A percentile compares a stretch with the other conserved stretches of the same genome.
phyloP scores from a whole-genome alignment of 2,329 filamentous ascomycete genomes.

The Aspergillus japonicus region DNA sequence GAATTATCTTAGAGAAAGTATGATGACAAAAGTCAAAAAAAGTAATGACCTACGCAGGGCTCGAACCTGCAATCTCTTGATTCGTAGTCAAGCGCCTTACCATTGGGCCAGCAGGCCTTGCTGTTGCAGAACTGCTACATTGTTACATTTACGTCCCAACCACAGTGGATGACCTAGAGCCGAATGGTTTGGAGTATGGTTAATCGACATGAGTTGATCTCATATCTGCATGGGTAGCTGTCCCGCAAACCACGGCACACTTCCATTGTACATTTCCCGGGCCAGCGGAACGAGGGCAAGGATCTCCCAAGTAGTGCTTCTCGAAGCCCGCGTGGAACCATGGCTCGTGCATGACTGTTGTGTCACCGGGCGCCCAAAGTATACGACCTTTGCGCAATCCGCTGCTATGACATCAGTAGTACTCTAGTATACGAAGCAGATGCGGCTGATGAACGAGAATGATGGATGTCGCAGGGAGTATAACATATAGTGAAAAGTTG shows the following conservation, averaged over 20 bases:
- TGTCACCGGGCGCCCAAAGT: too few relatives aligned
- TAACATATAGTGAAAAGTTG: conserved; percentile 4
- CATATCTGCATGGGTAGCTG: neutral
- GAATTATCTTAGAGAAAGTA: too few relatives aligned
- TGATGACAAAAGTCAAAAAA: neutral
- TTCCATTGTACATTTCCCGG: neutral
- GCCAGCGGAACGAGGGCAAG: neutral
- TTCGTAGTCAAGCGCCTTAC: conserved; percentile 26
- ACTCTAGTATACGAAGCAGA: neutral
- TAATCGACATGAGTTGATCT: too few relatives aligned
- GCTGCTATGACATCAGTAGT: neutral
- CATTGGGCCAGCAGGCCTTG: conserved; percentile 24
- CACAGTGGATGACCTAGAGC: accelerated
- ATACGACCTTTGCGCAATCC: too few relatives aligned
- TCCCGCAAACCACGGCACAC: neutral
- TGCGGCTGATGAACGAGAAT: neutral
- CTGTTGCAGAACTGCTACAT: neutral
- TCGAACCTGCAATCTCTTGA: conserved; percentile 54
- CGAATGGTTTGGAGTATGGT: too few relatives aligned
- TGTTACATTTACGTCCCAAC: accelerated
- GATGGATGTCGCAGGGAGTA: neutral
- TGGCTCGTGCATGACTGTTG: neutral
- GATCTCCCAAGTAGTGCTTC: too few relatives aligned
- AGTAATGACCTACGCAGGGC: conserved; percentile 36
- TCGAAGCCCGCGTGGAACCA: neutral